These are phyloP conservation scores for Cucurbita pepo DNA, from an alignment of 306 rosid genomes.

Conservation along the genomic window DNA sequence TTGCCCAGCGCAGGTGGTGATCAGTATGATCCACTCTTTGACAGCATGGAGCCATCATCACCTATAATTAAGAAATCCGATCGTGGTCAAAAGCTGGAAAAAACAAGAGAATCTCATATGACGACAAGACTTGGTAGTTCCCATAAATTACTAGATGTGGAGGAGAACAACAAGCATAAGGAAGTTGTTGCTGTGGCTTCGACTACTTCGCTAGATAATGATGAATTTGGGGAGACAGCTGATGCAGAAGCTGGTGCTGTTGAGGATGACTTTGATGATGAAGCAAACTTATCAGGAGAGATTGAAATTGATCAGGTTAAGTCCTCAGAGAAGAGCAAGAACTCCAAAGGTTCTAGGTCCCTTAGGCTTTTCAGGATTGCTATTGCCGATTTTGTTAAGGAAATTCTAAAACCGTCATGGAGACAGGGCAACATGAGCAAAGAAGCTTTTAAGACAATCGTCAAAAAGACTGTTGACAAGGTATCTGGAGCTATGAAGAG, in stretches of 20 bases:
- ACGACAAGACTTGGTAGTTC: constrained; percentile 36
- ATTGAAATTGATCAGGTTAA: constrained; percentile 55
- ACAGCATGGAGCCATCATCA: constrained; percentile 66
- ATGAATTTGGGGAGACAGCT: constrained; percentile 80
- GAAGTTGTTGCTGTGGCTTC: constrained; percentile 57
- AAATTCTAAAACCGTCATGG: constrained; percentile 92
- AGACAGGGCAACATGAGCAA: constrained; percentile 98
- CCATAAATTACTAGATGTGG: constrained; percentile 32
- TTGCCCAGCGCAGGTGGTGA: constrained; percentile 38
- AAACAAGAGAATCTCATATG: constrained; percentile 37
- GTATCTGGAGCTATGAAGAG: constrained; percentile 97
- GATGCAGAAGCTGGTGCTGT: constrained; percentile 80
- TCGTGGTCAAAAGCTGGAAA: constrained; percentile 38
- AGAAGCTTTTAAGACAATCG: constrained; percentile 96
- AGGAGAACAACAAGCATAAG: constrained; percentile 38
- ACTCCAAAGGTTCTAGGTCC: constrained; percentile 71
- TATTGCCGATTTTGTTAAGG: constrained; percentile 88
- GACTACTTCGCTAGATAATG: constrained; percentile 58
- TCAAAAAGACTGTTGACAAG: constrained; percentile 93
- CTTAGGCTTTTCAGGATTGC: constrained; percentile 70
- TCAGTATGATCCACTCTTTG: constrained; percentile 89
- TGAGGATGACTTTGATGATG: constrained; percentile 55
- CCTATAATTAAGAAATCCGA: constrained; percentile 25
- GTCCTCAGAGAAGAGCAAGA: constrained; percentile 61
- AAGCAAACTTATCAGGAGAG: constrained; percentile 34